Conservation (phyloP, 169 alveolate species). For the Miamiensis avidus region DNA sequence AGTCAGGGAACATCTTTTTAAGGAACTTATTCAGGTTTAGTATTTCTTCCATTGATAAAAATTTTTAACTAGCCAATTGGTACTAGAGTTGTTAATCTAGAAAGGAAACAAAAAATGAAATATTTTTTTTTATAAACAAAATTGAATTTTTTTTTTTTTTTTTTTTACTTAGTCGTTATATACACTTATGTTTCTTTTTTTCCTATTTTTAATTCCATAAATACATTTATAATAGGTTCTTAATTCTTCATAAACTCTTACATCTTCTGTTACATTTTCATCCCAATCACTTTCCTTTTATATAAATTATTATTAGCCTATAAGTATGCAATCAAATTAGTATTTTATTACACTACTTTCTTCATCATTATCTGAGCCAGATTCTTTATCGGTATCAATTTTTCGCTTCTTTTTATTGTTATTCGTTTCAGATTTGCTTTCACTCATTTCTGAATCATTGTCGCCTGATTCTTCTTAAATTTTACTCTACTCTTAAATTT, state of each 20-base stretch:
- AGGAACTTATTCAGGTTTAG: too few species aligned
- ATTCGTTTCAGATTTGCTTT: neutral
- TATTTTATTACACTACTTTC: too few species aligned
- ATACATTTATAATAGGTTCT: neutral
- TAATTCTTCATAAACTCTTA: neutral
- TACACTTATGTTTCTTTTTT: neutral
- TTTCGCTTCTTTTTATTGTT: too few species aligned
- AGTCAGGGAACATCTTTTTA: neutral
- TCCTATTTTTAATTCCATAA: neutral
- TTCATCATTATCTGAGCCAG: too few species aligned
- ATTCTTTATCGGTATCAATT: neutral
- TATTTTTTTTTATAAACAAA: too few species aligned
- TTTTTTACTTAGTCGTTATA: neutral
- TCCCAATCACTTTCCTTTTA: neutral
- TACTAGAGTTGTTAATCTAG: neutral
- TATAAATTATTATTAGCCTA: too few species aligned
- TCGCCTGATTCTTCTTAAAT: neutral
- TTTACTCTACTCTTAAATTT: neutral
- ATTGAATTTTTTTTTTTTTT: too few species aligned
- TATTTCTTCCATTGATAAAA: neutral
- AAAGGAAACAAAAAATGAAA: too few species aligned
- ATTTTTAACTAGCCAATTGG: neutral
- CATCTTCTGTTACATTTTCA: neutral
- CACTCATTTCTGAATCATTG: neutral
- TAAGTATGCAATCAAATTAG: too few species aligned